These are phyloP conservation scores for Auricularia sp. DNA, from an alignment of 768 basidiomycete genomes.

Conservation along the genomic window DNA sequence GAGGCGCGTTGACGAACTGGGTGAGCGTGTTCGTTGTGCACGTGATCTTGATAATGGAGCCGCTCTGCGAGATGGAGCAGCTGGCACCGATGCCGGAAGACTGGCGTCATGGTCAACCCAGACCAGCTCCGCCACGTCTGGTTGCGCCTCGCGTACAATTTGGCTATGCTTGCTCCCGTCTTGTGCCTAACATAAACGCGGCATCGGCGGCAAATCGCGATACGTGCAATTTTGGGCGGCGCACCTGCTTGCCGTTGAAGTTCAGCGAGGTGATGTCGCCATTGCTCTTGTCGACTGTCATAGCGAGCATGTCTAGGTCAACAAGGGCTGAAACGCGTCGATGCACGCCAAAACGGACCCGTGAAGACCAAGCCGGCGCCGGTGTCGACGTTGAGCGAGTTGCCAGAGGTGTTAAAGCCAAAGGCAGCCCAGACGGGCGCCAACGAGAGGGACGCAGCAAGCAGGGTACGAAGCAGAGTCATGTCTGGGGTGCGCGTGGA, in stretches of 20 bases:
- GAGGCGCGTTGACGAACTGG: conserved; percentile 27
- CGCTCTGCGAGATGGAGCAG: neutral
- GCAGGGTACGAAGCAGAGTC: neutral
- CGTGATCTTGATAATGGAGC: conserved; percentile 22
- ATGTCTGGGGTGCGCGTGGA: neutral
- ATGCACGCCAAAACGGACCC: conserved; percentile 19
- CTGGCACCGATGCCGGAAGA: neutral
- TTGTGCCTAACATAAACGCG: neutral
- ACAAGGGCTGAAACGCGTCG: neutral
- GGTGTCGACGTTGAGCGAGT: conserved; percentile 33
- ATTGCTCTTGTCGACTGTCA: conserved; percentile 30
- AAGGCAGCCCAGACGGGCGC: conserved; percentile 33
- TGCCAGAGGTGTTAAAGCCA: conserved; percentile 34
- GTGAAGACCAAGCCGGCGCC: conserved; percentile 37
- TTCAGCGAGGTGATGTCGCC: conserved; percentile 38
- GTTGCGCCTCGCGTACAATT: neutral
- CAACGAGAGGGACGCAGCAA: neutral
- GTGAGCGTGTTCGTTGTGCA: conserved; percentile 37
- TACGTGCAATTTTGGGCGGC: conserved; percentile 22
- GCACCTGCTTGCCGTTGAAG: conserved; percentile 38
- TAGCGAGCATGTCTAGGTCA: neutral
- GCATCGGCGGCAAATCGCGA: too few relatives aligned
- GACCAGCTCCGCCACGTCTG: too few relatives aligned
- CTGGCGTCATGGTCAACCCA: neutral
- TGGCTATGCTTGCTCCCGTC: neutral